These are phyloP conservation scores for Craterostigma plantagineum DNA, from an alignment of 257 asterid species.

Conservation along the genomic window DNA sequence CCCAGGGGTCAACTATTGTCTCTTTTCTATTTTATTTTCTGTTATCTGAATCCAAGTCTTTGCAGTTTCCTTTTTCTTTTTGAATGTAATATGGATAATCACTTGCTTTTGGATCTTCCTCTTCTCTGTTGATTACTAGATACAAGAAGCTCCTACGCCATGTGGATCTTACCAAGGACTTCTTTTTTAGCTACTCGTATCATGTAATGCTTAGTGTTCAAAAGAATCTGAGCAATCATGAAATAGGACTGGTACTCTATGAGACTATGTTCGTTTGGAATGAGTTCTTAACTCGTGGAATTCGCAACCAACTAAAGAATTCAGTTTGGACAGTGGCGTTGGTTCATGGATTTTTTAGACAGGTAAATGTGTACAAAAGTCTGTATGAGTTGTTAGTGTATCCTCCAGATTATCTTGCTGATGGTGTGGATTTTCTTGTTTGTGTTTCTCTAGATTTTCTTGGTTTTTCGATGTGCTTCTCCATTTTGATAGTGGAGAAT, in stretches of 20 bases:
- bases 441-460: too few relatives aligned
- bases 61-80: conserved; percentile 4
- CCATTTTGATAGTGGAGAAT: neutral
- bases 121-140: conserved; percentile 29
- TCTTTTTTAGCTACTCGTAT: conserved; percentile 95
- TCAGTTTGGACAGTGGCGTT: conserved; percentile 83
- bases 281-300: conserved; percentile 80
- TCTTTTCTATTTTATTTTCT: conserved; percentile 14
- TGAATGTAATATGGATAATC: conserved; percentile 14
- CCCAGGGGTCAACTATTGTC: neutral
- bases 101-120: conserved; percentile 24
- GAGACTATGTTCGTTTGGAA: conserved; percentile 98
- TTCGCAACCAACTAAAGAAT: conserved; percentile 66
- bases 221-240: conserved; percentile 58
- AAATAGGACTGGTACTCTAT: conserved; percentile 33
- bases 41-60: conserved; percentile 8
- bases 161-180: conserved; percentile 93
- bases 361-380: conserved; percentile 29
- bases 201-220: conserved; percentile 85
- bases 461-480: too few relatives aligned
- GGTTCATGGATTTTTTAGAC: conserved; percentile 84
- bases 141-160: conserved; percentile 85
- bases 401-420: neutral
- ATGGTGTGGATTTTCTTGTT: too few relatives aligned
- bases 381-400: too few relatives aligned